Evolutionary conservation across 768 basidiomycete genomes (phyloP).

Genomic region (Boletales sp.): DNA sequence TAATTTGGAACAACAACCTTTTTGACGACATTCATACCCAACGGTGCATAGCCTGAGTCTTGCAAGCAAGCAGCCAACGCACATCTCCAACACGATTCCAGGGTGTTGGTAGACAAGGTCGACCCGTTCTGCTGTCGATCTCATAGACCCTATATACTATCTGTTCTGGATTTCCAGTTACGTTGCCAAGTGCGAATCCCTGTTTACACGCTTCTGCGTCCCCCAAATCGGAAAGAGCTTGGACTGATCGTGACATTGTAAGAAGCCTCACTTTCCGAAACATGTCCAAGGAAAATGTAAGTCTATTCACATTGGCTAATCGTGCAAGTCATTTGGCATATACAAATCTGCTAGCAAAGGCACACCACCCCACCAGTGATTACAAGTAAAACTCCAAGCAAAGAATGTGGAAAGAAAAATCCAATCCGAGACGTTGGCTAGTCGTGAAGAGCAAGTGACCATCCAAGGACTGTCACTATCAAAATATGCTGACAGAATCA

Average conservation of each 20-base stretch:
- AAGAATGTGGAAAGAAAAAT: conserved; percentile 9
- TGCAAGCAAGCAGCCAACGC: conserved; percentile 2
- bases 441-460: conserved; percentile 4
- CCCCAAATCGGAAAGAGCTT: too few species aligned
- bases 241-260: too few species aligned
- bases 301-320: neutral
- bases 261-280: neutral
- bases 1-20: conserved; percentile 16
- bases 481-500: conserved; percentile 8
- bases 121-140: too few species aligned
- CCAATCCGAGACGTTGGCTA: neutral
- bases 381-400: neutral
- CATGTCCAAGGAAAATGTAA: neutral
- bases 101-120: neutral
- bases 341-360: neutral
- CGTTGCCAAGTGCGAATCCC: too few species aligned
- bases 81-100: conserved; percentile 4
- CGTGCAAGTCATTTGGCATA: conserved; percentile 1
- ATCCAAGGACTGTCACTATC: neutral
- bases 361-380: too few species aligned
- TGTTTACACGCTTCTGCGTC: too few species aligned
- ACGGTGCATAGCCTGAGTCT: neutral
- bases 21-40: neutral
- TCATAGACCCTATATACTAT: too few species aligned
- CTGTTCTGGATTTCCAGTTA: too few species aligned